Percentiles rank a stretch among this genome's conserved stretches.
These are phyloP conservation scores for Blastobotrys ciferrii DNA, from an alignment of 1,139 yeast genomes.

Conservation along the genomic window DNA sequence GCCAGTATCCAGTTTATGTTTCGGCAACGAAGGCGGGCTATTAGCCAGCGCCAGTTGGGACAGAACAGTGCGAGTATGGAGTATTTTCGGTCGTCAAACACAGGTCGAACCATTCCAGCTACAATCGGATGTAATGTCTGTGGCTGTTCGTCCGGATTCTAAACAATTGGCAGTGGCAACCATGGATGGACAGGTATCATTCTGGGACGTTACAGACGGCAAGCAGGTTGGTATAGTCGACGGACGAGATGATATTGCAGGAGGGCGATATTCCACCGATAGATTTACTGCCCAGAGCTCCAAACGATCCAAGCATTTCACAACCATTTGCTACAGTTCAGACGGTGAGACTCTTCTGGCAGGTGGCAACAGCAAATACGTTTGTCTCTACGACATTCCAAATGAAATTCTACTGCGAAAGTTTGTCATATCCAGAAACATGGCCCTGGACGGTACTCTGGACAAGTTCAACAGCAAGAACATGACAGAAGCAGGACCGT, in stretches of 20 bases:
- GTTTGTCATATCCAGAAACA: slow-evolving; percentile 81
- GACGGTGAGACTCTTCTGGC: slow-evolving; percentile 88
- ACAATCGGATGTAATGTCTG: slow-evolving; percentile 77
- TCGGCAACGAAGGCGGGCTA: slow-evolving; percentile 72
- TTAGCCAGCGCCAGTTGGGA: slow-evolving; percentile 97
- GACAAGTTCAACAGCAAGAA: slow-evolving; percentile 73
- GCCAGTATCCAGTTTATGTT: slow-evolving; percentile 84
- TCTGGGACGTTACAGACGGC: slow-evolving; percentile 81
- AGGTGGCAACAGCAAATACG: slow-evolving; percentile 89
- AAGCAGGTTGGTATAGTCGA: slow-evolving; percentile 82
- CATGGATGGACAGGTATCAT: slow-evolving; percentile 79
- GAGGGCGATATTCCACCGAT: slow-evolving; percentile 85
- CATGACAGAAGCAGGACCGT: slow-evolving; percentile 85
- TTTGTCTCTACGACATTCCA: slow-evolving; percentile 84
- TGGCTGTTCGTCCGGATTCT: slow-evolving; percentile 89
- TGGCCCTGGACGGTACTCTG: slow-evolving; percentile 87
- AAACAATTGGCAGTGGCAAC: slow-evolving; percentile 86
- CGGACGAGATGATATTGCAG: slow-evolving; percentile 77
- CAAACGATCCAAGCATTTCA: slow-evolving; percentile 78
- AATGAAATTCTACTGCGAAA: slow-evolving; percentile 82
- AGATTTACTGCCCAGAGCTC: slow-evolving; percentile 78
- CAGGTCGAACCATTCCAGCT: slow-evolving; percentile 89
- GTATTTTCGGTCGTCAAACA: slow-evolving; percentile 72
- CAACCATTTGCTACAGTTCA: slow-evolving; percentile 77
- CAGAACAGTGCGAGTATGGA: slow-evolving; percentile 90